These are phyloP conservation scores for Quambalaria eucalypti DNA, from an alignment of 1,284 basidiomycete species.

Conservation along the genomic window DNA sequence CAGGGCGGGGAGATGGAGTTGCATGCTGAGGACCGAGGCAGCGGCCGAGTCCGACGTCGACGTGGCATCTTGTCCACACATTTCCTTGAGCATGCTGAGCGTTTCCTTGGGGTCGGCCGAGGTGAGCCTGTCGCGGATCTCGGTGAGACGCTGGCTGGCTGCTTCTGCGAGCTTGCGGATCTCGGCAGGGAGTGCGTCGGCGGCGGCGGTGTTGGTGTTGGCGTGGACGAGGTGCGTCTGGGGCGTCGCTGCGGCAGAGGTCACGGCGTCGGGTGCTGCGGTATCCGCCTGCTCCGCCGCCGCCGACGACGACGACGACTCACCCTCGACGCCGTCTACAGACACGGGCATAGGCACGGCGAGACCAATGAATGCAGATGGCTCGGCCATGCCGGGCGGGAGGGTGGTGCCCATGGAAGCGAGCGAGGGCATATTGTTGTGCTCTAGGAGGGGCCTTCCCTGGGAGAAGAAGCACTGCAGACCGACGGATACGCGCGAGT, in stretches of 20 bases:
- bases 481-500: neutral
- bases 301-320: neutral
- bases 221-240: neutral
- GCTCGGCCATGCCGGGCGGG: neutral
- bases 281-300: neutral
- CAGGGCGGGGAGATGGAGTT: neutral
- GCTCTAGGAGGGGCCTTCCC: constrained; percentile 4
- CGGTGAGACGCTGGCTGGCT: neutral
- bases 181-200: neutral
- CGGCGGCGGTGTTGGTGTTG: neutral
- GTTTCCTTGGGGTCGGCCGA: neutral
- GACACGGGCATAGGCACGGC: neutral
- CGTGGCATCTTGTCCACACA: neutral
- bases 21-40: neutral
- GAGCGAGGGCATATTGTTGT: neutral
- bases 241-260: neutral
- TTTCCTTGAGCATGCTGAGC: neutral
- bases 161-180: neutral
- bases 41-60: neutral
- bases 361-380: too few relatives aligned
- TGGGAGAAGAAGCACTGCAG: constrained; percentile 5
- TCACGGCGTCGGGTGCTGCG: neutral
- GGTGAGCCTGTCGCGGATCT: neutral
- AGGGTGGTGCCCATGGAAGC: neutral
- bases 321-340: neutral